Conservation (phyloP, 768 basidiomycete genomes). For the Naganishia onofrii region DNA sequence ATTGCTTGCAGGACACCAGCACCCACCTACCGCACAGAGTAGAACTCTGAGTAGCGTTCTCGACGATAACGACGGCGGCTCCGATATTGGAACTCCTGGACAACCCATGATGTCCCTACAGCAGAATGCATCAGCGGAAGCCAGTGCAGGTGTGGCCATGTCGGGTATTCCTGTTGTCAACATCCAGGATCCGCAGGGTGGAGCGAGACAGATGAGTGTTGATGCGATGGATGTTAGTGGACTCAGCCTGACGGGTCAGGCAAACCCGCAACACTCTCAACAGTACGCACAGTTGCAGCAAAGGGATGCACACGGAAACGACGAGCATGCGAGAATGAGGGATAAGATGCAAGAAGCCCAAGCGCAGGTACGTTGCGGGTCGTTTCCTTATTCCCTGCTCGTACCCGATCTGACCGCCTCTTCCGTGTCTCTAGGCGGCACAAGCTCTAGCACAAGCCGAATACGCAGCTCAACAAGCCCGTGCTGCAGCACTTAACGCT, state of each 20-base stretch:
- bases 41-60: slow-evolving; percentile 22
- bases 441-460: slow-evolving; percentile 48
- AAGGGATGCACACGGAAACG: not conserved
- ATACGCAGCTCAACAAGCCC: slow-evolving; percentile 49
- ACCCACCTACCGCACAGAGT: not conserved
- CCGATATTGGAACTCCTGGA: not conserved
- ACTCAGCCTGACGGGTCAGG: slow-evolving; percentile 28
- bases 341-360: slow-evolving; percentile 51
- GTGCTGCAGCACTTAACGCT: slow-evolving; percentile 50
- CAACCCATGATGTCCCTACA: not conserved
- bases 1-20: not conserved
- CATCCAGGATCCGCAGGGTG: not conserved
- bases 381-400: not conserved
- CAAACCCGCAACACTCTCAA: too few relatives aligned
- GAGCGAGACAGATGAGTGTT: slow-evolving; percentile 38
- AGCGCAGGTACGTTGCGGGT: slow-evolving; percentile 40
- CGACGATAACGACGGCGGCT: not conserved
- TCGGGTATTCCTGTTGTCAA: not conserved
- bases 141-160: slow-evolving; percentile 20
- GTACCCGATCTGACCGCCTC: not conserved
- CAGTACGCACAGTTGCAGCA: not conserved
- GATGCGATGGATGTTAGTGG: slow-evolving; percentile 45
- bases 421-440: slow-evolving; percentile 36
- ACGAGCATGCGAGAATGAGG: slow-evolving; percentile 45
- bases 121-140: slow-evolving; percentile 14